These are phyloP conservation scores for Aotearoamyces nothofagi DNA, from an alignment of 2,329 filamentous ascomycete species.

Conservation along the genomic window DNA sequence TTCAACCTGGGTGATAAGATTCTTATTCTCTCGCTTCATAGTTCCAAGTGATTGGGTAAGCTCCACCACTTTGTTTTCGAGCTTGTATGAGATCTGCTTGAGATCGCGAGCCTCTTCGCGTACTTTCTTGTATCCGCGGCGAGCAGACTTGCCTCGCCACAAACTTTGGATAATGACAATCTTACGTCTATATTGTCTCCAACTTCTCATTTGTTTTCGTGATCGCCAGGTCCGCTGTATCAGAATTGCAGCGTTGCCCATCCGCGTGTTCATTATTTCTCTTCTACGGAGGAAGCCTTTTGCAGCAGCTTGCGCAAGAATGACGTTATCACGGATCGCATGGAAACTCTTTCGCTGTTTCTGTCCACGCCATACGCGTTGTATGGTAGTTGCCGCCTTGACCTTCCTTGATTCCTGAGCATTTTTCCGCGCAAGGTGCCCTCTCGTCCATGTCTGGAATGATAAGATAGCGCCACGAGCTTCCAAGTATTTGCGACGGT, in stretches of 20 bases:
- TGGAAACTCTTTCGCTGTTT: slow-evolving; percentile 76
- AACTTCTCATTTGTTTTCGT: slow-evolving; percentile 60
- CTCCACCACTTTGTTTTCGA: slow-evolving; percentile 99
- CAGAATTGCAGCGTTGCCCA: slow-evolving; percentile 77
- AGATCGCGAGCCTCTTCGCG: slow-evolving; percentile 94
- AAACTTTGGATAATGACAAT: slow-evolving; percentile 81
- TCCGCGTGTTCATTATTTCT: slow-evolving; percentile 83
- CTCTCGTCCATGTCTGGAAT: slow-evolving; percentile 66
- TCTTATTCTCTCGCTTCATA: slow-evolving; percentile 91
- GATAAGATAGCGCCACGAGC: slow-evolving; percentile 67
- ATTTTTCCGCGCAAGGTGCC: slow-evolving; percentile 59
- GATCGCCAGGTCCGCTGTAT: slow-evolving; percentile 88
- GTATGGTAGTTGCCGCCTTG: slow-evolving; percentile 85
- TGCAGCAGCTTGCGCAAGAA: slow-evolving; percentile 76
- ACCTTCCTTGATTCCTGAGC: slow-evolving; percentile 70
- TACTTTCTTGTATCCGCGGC: slow-evolving; percentile 74
- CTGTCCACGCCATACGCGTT: slow-evolving; percentile 85
- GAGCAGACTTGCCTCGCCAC: slow-evolving; percentile 74
- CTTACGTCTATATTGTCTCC: slow-evolving; percentile 82
- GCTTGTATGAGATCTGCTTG: slow-evolving; percentile 98
- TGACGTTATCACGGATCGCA: slow-evolving; percentile 65
- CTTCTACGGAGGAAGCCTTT: slow-evolving; percentile 87
- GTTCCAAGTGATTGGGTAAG: slow-evolving; percentile 85
- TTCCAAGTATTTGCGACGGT: slow-evolving; percentile 79
- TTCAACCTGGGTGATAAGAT: slow-evolving; percentile 72